Evolutionary conservation across 106 monocot genomes (phyloP), one percentile per base, ranked within the genome.

Genomic region (Agapanthus africanus): DNA sequence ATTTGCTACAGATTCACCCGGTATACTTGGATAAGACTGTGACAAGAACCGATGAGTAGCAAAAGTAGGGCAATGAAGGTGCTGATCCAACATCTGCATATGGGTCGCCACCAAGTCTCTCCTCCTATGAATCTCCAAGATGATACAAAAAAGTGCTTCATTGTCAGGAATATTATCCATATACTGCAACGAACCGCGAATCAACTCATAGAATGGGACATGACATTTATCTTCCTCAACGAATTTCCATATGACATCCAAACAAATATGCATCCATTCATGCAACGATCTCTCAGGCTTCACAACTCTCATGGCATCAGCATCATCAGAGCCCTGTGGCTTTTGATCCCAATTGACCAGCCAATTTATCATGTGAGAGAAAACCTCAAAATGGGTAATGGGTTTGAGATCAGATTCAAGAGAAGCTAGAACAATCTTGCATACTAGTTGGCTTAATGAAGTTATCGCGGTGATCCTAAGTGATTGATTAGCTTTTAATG

Each of bases 11-110:
- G 86, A 66, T 72, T 99, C 99, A 28, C 84, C 88, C 2, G 84
- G 60, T 72, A 84, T 79, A 76, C 67, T 90, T 63, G 89, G 84
- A 70, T 90, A 84, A 10, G 83, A 66, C 75, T 93, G 93, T 44
- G 84, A 83, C 59, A 85, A 75, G 52, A 90, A 81, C 1, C 99
- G 84, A 62, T 93, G 99, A 69, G 89, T 90, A 40, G 82, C 99
- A 81, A 99, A 99, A 60, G 87, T 78, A 37, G 91, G 93, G 61
- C 99, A 99, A 35, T 99, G 99, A 31, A 99, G 78, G 44, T 99
- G 92, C 42, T 99, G 99, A 76, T 99, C 99, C 79, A 99, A 78
- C 99, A 99, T 99, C 70, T 90, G 85, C 99, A 99, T 99, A 76
- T 99, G 93, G 59, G 77, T 93, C n/a, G 93, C 89, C 38, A 99